These are phyloP conservation scores for Cutaneotrichosporon cavernicola DNA, from an alignment of 1,284 basidiomycete species.

Conservation along the genomic window DNA sequence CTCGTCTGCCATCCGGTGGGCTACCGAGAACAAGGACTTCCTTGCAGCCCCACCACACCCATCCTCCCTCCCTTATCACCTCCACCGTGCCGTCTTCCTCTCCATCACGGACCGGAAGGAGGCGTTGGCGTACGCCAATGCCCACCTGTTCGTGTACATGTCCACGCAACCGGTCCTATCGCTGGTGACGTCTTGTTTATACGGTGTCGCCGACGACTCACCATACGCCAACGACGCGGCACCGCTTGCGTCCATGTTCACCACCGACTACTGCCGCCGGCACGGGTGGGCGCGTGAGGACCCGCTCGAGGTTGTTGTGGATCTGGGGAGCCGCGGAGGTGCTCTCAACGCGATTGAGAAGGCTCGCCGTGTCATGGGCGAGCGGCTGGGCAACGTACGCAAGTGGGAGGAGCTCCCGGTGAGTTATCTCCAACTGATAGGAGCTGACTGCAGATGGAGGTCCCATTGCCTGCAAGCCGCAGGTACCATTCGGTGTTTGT, in stretches of 20 bases:
- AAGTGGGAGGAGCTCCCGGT: constrained; percentile 88
- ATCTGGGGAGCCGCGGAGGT: constrained; percentile 79
- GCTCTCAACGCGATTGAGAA: constrained; percentile 87
- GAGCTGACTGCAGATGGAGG: constrained; percentile 71
- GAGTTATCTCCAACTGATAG: constrained; percentile 37
- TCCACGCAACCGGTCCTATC: constrained; percentile 70
- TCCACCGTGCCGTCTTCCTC: constrained; percentile 83
- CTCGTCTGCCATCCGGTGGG: constrained; percentile 75
- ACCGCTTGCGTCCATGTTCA: constrained; percentile 76
- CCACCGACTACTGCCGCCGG: constrained; percentile 82
- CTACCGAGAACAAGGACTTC: constrained; percentile 64
- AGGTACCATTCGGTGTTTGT: constrained; percentile 96
- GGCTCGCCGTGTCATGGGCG: constrained; percentile 85
- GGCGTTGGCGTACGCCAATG: constrained; percentile 73
- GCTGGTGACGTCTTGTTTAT: constrained; percentile 73
- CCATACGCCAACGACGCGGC: constrained; percentile 41
- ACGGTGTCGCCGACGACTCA: constrained; percentile 36
- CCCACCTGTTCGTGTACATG: constrained; percentile 68
- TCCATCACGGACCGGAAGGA: constrained; percentile 51
- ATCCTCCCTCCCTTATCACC: constrained; percentile 77
- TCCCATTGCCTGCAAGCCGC: constrained; percentile 78
- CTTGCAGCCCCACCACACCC: constrained; percentile 61
- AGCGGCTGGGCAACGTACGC: constrained; percentile 80
- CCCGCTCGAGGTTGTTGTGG: constrained; percentile 79
- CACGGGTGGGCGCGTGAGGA: constrained; percentile 84